phyloP scores from a whole-genome alignment of 768 basidiomycete species.

The Kwoniella bestiolae region DNA sequence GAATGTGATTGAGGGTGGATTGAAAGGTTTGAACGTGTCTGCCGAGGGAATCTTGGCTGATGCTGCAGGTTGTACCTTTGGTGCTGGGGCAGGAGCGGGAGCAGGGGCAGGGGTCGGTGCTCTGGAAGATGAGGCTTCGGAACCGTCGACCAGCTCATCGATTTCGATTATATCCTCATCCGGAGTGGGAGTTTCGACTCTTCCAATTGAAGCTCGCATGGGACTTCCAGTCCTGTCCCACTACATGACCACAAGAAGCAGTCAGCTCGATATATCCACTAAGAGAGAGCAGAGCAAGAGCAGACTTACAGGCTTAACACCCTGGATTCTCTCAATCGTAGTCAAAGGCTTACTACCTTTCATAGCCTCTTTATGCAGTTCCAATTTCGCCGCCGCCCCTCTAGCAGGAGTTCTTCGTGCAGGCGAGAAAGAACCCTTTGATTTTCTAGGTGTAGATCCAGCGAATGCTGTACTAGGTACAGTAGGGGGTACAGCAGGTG shows the following conservation, averaged over 20 bases:
- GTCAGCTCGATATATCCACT: background rate
- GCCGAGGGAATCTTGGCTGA: constrained; percentile 17
- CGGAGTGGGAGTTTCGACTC: constrained; percentile 2
- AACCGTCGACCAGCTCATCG: constrained; percentile 21
- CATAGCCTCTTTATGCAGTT: constrained; percentile 28
- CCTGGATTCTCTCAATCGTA: constrained; percentile 32
- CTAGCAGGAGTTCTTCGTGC: constrained; percentile 32
- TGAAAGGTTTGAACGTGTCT: constrained; percentile 32
- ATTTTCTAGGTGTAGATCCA: constrained; percentile 27
- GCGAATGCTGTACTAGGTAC: constrained; percentile 7
- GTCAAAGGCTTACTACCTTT: constrained; percentile 25
- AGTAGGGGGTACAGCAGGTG: constrained; percentile 20
- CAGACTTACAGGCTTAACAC: constrained; percentile 26
- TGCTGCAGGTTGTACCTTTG: background rate
- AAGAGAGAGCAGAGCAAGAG: background rate
- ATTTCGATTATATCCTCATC: constrained; percentile 26
- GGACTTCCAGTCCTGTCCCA: constrained; percentile 8
- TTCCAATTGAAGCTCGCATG: background rate
- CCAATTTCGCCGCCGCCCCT: constrained; percentile 49
- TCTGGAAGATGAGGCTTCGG: constrained; percentile 11
- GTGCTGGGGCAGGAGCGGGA: background rate
- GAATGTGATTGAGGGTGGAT: constrained; percentile 18
- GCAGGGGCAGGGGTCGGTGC: constrained; percentile 10
- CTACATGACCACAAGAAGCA: background rate
- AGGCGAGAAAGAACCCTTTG: constrained; percentile 9